Base-by-base conservation (phyloP, 345 rosid genomes). In the Cardiospermum halicacabum region DNA sequence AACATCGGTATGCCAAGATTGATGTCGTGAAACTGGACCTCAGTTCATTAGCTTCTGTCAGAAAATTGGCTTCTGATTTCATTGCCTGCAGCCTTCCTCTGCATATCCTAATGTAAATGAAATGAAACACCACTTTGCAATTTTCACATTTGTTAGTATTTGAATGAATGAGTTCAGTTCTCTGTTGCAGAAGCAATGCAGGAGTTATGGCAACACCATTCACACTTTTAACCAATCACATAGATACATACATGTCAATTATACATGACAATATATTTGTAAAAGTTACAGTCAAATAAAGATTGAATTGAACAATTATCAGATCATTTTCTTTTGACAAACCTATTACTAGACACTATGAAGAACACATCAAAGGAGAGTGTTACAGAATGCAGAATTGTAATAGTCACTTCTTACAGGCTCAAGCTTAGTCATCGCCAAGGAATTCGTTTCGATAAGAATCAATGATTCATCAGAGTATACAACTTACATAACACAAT, bases 1-100 rank as follows among this genome's bases (percentile, higher is more conserved):
- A 82, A 68, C 78, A 67, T 43, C 85, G 89, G 25, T 24, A 63
- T 16, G 90, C 92, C 50, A 85, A 81, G 70, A 70, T 90, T 65
- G 89, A 87, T 56, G 79, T 79, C 39, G 80, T 85, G 87, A 87
- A 90, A 69, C 73, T 88, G 77, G 95, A 90, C 77, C 92, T 90
- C 58, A 77, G 92, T 66, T 87, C 95, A 22, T 55, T 85, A 78
- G 81, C 66, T 55, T 90, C 97, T 5, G 80, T 90, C 26, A 75
- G 75, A 79, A 83, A 81, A 21, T 88, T 88, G 64, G 87, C 86
- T 5, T 73, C 85, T 9, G 79, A 81, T 8, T 87, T 74, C 79
- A 81, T 72, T 57, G 78, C 88, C 8, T 22, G 77, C 3, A 78
- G 81, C 62, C 94, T 58, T 68, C 83, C 88, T 18, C 80, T 87